Base-by-base conservation (phyloP, 2,329 filamentous ascomycete species). In the Thyridium curvatum region DNA sequence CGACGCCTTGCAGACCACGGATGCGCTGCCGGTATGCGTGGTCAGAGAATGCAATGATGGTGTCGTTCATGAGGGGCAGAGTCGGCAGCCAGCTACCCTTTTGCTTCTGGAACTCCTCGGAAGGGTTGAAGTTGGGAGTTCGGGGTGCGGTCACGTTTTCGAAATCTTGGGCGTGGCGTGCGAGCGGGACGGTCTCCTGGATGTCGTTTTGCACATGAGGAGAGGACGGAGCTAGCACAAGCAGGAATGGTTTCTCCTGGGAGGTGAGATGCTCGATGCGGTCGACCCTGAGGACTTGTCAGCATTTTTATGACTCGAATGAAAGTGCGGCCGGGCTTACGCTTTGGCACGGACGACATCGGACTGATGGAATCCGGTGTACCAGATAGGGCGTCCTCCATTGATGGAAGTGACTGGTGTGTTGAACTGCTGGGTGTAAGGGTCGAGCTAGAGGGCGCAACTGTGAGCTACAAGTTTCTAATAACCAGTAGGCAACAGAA, bases 361-460 rank as follows among this genome's bases (percentile, higher is more conserved):
- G 6, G 21, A 26, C 21, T 26, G 21, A 26, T 35, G 18, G 43
- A 37, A 14, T 38, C 43, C 34, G 36, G 49, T 42, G 45, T 43
- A 37, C 52, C 55, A 15, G 46, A 26, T 46, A 49, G 52, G 2
- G 30, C 33, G 18, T 46, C 40, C 28, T 41, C 21, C 46, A 31
- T 56, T 55, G 28, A 42, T 37, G 2, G 51, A 55, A 29, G 52
- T 45, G 16, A 57, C 52, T 3, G 47, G 46, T 4, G 39, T 41
- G 30, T 56, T 55, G 40, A 51, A 52, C n/a, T 44, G 39, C 18
- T 53, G 42, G 8, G 45, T 56, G 36, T 55, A 57, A 7, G 54
- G 55, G 16, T 55, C 16, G 21, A 48, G 43, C 30, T 26, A 10
- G 21, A 10, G 6, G 6, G 6, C n/a, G n/a, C n/a, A n/a, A n/a